Evolutionary conservation across 257 asterid species (phyloP).

Genomic region (Avicennia marina): DNA sequence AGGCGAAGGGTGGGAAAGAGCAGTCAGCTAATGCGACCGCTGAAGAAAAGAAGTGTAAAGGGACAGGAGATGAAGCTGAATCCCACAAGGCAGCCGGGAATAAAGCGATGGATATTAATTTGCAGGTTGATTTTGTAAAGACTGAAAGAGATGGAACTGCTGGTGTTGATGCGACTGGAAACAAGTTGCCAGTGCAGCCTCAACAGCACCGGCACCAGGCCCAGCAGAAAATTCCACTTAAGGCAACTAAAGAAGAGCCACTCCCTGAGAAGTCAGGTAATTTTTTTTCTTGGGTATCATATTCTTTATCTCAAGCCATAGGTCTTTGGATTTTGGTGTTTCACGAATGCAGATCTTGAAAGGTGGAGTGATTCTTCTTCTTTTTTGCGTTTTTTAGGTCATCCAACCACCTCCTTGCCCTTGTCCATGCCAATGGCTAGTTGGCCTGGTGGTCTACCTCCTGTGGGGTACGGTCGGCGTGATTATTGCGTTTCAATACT

Average conservation of each 20-base stretch:
- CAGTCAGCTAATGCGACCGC: slow-evolving; percentile 21
- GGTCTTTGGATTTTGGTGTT: too few species aligned
- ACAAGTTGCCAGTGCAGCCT: slow-evolving; percentile 30
- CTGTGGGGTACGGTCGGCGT: slow-evolving; percentile 66
- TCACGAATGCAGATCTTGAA: background rate
- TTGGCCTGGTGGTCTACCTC: slow-evolving; percentile 96
- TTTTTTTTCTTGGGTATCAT: slow-evolving; percentile 15
- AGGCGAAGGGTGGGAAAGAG: slow-evolving; percentile 28
- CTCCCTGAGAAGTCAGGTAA: slow-evolving; percentile 57
- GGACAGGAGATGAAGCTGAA: slow-evolving; percentile 31
- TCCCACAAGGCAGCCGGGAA: slow-evolving; percentile 30
- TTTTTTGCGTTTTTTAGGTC: slow-evolving; percentile 42
- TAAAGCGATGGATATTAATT: slow-evolving; percentile 45
- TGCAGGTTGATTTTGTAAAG: slow-evolving; percentile 64
- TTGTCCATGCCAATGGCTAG: slow-evolving; percentile 68
- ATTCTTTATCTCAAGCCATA: slow-evolving; percentile 2
- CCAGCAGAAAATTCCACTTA: slow-evolving; percentile 27
- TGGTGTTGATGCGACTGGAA: slow-evolving; percentile 15
- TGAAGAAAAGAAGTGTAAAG: slow-evolving; percentile 39
- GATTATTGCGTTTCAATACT: slow-evolving; percentile 6
- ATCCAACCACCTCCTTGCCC: slow-evolving; percentile 48
- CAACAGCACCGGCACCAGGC: slow-evolving; percentile 35
- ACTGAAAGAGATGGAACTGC: slow-evolving; percentile 58
- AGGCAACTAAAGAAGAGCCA: slow-evolving; percentile 46
- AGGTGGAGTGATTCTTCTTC: background rate